Conservation (phyloP, 2,329 filamentous ascomycete genomes). For the Calonectria crousiana region DNA sequence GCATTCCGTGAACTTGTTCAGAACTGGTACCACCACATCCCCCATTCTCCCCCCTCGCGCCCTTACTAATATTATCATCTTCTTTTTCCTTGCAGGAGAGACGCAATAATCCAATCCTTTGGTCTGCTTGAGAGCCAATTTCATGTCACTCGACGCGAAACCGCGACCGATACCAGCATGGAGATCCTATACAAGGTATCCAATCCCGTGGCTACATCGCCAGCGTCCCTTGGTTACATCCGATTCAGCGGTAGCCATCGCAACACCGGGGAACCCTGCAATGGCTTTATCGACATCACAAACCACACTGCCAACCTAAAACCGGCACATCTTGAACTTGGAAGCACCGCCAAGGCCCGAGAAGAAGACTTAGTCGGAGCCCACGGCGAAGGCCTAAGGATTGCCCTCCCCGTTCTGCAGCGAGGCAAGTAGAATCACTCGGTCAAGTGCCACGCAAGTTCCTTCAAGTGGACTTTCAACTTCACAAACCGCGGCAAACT, state of each 20-base stretch:
- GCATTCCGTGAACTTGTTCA: slow-evolving; percentile 50
- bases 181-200: slow-evolving; percentile 46
- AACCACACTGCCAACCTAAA: slow-evolving; percentile 46
- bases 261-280: not conserved
- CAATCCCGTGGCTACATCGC: not conserved
- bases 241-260: slow-evolving; percentile 34
- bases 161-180: not conserved
- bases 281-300: slow-evolving; percentile 46
- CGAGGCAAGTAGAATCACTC: slow-evolving; percentile 42
- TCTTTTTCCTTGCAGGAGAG: slow-evolving; percentile 38
- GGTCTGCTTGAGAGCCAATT: slow-evolving; percentile 37
- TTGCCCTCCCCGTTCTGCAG: slow-evolving; percentile 46
- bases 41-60: not conserved
- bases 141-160: slow-evolving; percentile 34
- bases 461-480: slow-evolving; percentile 47
- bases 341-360: slow-evolving; percentile 41
- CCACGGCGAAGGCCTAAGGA: slow-evolving; percentile 48
- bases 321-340: slow-evolving; percentile 46
- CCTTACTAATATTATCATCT: not conserved
- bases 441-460: slow-evolving; percentile 41
- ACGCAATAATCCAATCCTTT: slow-evolving; percentile 44
- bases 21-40: slow-evolving; percentile 44
- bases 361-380: slow-evolving; percentile 39
- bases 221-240: slow-evolving; percentile 47
- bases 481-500: slow-evolving; percentile 41